A percentile compares a stretch with the other conserved stretches of the same genome.
These are phyloP conservation scores for Candida labiduridarum DNA, from an alignment of 1,139 yeast genomes.

Conservation along the genomic window DNA sequence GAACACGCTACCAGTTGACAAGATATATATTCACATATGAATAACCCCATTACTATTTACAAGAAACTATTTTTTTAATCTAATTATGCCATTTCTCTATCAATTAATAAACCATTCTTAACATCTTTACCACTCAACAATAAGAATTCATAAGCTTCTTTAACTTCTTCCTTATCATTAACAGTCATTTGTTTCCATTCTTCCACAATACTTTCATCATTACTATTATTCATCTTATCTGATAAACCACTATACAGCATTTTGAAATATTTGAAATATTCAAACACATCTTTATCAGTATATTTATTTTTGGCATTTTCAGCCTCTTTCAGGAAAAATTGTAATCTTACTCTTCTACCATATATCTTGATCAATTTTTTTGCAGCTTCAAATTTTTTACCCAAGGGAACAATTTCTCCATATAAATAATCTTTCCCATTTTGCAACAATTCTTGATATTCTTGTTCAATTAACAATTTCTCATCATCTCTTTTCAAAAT, in stretches of 20 bases:
- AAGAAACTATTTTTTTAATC: not conserved
- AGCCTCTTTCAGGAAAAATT: not conserved
- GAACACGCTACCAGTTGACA: no score
- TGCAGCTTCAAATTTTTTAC: constrained; percentile 11
- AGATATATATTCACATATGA: not conserved
- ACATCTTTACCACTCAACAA: constrained; percentile 33
- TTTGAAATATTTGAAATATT: constrained; percentile 3
- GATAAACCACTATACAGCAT: not conserved
- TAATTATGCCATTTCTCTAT: not conserved
- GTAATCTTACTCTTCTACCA: constrained; percentile 1
- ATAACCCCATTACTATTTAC: no score
- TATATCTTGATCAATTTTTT: not conserved
- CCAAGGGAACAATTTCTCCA: constrained; percentile 33
- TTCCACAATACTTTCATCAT: not conserved
- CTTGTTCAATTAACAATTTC: constrained; percentile 22
- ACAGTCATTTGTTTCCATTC: constrained; percentile 31
- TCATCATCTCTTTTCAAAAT: constrained; percentile 23
- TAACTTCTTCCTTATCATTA: constrained; percentile 28
- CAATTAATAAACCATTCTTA: constrained; percentile 29
- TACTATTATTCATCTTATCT: not conserved
- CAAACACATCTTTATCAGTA: not conserved
- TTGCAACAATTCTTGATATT: constrained; percentile 29
- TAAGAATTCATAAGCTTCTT: constrained; percentile 31
- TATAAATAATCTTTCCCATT: constrained; percentile 33
- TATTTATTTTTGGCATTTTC: not conserved